Evolutionary conservation across 2,329 filamentous ascomycete species (phyloP), one percentile per base, ranked within the genome.

Genomic region (Trichoderma aggressivum): DNA sequence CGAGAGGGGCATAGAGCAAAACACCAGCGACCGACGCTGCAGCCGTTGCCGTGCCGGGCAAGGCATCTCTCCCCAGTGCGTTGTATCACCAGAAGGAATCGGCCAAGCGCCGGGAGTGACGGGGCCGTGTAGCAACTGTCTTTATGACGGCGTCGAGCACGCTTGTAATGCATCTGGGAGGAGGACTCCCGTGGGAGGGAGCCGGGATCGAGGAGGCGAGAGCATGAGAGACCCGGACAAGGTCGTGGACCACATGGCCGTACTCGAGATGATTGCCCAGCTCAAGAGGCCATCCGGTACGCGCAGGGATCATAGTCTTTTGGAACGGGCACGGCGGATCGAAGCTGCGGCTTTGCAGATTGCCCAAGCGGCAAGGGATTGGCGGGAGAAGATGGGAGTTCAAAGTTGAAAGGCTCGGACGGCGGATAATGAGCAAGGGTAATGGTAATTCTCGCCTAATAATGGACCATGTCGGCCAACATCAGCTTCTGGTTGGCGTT

Each of bases 181-280:
- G 30, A 65, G 69, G 21, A 73, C 70, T 14, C 67, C 73, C 7
- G 69, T 74, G 26, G 73, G 73, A 8, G 65, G 53, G 16, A 34
- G 65, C 36, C 39, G 63, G n/a, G 68, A 74, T 28, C 39, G 71
- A 21, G 39, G 53, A n/a, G 24, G 47, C 10, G 74, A 74, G 24
- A 61, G 72, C n/a, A 72, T 74, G 56, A 34, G 73, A 36, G 59
- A 75, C 71, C 32, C 75, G 36, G 56, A 76, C 68, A 62, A 72
- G 68, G 72, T 75, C 14, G 71, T 75, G n/a, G 76, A 78, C 47
- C 74, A 77, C 47, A 74, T 77, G 63, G 76, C 76, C 7, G 76
- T 78, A 8, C 74, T 77, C 63, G 76, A 77, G 61, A 71, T 78
- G 56, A 77, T 77, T 71, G 76, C 75, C 5, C 74, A 72, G 60